Conservation (phyloP, 352 stramenopile genomes). For the Globisporangium acanthophoron region DNA sequence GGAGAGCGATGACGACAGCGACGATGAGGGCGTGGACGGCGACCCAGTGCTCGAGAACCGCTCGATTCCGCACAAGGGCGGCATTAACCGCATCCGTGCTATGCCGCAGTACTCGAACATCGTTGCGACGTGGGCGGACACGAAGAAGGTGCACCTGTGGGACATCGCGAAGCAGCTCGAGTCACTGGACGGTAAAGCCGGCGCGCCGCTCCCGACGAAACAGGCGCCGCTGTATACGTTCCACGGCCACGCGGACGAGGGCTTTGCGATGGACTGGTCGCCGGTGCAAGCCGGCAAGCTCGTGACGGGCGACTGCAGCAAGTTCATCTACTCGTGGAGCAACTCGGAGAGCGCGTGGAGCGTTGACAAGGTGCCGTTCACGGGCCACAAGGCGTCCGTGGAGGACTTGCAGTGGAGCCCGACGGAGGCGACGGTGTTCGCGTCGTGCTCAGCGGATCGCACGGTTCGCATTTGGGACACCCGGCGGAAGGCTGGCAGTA, state of each 20-base stretch:
- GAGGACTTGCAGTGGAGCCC: constrained; percentile 99
- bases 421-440: constrained; percentile 95
- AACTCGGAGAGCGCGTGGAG: constrained; percentile 70
- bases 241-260: constrained; percentile 93
- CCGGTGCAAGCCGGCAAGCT: constrained; percentile 85
- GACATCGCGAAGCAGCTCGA: constrained; percentile 91
- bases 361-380: constrained; percentile 89
- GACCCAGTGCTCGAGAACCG: constrained; percentile 95
- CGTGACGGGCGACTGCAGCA: constrained; percentile 95
- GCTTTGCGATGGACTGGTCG: constrained; percentile 99
- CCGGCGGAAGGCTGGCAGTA: constrained; percentile 88
- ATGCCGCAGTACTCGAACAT: constrained; percentile 97
- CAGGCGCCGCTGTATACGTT: constrained; percentile 90
- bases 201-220: constrained; percentile 47
- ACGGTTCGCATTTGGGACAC: constrained; percentile 98
- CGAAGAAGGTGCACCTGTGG: constrained; percentile 94
- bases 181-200: constrained; percentile 78
- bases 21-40: constrained; percentile 92
- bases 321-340: constrained; percentile 95
- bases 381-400: constrained; percentile 89
- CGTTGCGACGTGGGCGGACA: constrained; percentile 96
- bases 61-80: constrained; percentile 92
- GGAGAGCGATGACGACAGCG: constrained; percentile 73
- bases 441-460: constrained; percentile 91
- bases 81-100: constrained; percentile 93